Base-by-base conservation (phyloP, 1,284 basidiomycete species). In the Cerrena zonata region DNA sequence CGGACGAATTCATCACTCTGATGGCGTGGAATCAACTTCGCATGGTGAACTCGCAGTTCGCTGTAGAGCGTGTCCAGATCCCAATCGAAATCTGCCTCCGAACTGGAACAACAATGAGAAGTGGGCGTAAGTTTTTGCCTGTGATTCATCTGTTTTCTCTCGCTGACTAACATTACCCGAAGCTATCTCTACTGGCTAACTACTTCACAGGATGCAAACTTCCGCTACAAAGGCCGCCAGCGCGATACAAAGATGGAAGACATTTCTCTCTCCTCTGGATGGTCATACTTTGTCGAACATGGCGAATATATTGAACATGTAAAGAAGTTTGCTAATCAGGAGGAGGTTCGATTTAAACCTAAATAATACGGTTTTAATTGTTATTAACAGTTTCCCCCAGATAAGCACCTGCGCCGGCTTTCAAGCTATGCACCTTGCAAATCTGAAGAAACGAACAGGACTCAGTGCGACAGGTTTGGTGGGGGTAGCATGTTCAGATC, bases 1-100 rank as follows among this genome's bases (percentile, higher is more conserved):
- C 4, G 67, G 68, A 0, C 53, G 61, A 12, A 66, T 65, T 1
- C 65, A 71, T 46, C 51, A 58, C 40, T 37, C 53, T 0, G 41
- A 26, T 0, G 65, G 66, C 5, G 49, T 63, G 0, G 24, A 25
- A 2, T 57, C 49, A 0, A 69, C 61, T 0, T 30, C 40, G 21
- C 45, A 36, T 18, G 70, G 69, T 0, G 57, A 62, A 12, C 64
- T 62, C 18, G 65, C 64, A 1, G 47, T 71, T 2, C 44, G 55
- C 1, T 73, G 70, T 53, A 69, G 65, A 5, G 66, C 69, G 1
- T 72, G 69, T 49, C 70, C 69, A 0, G 57, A 64, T 2, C 63
- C 62, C 0, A 62, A 57, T 2, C 57, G 59, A 26, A 73, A 73
- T 53, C 51, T 71, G 1, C 65, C 67, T 7, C 39, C 39, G 0